These are phyloP conservation scores for Elongisporangium anandrum DNA, from an alignment of 352 stramenopile genomes.

Conservation along the genomic window DNA sequence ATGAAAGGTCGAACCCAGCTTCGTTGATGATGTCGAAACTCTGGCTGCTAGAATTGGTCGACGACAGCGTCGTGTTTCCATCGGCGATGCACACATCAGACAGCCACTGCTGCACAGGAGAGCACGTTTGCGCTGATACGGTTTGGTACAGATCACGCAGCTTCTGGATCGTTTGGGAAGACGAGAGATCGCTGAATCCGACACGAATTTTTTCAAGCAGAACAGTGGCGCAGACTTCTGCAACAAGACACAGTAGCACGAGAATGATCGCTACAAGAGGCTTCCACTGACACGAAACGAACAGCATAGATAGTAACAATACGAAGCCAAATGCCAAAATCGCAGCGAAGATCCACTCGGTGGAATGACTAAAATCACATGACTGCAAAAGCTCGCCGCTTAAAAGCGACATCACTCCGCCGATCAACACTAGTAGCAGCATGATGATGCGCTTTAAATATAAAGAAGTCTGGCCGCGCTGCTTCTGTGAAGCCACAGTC, in stretches of 20 bases:
- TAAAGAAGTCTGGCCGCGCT: not conserved
- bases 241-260: constrained; percentile 12
- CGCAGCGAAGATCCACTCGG: constrained; percentile 3
- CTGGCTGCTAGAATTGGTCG: not conserved
- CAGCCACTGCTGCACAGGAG: constrained; percentile 20
- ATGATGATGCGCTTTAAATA: not conserved
- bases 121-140: constrained; percentile 17
- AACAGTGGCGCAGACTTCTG: constrained; percentile 11
- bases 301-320: constrained; percentile 13
- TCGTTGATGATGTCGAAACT: not conserved
- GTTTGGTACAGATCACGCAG: constrained; percentile 15
- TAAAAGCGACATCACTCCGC: constrained; percentile 8
- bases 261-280: constrained; percentile 9
- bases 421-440: not conserved
- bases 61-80: not conserved
- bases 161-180: not conserved
- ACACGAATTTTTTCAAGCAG: not conserved
- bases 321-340: constrained; percentile 5
- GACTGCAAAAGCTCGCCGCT: constrained; percentile 20
- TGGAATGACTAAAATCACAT: constrained; percentile 9
- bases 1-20: constrained; percentile 11
- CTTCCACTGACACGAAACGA: constrained; percentile 16
- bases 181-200: not conserved
- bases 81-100: constrained; percentile 18
- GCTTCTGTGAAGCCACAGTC: not conserved